Conservation (phyloP, 2,329 filamentous ascomycete species). For the Parastagonospora avenae region DNA sequence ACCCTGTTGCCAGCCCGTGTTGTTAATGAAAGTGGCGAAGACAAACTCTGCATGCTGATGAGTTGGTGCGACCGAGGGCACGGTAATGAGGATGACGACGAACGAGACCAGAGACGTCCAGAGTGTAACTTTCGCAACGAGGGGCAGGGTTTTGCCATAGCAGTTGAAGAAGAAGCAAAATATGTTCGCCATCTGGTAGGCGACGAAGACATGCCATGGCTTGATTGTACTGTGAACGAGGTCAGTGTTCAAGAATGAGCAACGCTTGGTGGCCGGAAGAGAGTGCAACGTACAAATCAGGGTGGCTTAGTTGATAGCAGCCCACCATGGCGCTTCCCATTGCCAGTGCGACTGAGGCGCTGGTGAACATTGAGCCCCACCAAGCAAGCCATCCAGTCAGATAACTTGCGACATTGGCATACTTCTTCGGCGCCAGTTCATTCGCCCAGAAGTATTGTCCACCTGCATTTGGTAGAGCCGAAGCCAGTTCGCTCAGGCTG, state of each 20-base stretch:
- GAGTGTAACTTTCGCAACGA: conserved; percentile 51
- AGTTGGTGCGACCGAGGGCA: conserved; percentile 51
- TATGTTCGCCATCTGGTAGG: conserved; percentile 55
- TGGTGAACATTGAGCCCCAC: conserved; percentile 61
- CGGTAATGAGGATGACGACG: conserved; percentile 55
- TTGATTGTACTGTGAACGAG: conserved; percentile 32
- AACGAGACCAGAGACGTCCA: conserved; percentile 56
- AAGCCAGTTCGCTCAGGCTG: conserved; percentile 55
- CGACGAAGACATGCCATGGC: conserved; percentile 49
- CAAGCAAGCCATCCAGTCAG: conserved; percentile 59
- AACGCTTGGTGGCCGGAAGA: not conserved
- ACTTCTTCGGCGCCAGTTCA: conserved; percentile 54
- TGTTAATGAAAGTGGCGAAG: conserved; percentile 59
- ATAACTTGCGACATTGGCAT: conserved; percentile 53
- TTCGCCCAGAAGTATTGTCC: conserved; percentile 60
- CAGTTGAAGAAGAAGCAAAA: conserved; percentile 58
- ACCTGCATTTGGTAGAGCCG: conserved; percentile 57
- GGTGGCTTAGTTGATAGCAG: conserved; percentile 59
- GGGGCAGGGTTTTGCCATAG: conserved; percentile 44
- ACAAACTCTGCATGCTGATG: conserved; percentile 56
- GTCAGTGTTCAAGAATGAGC: not conserved
- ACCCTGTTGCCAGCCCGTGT: conserved; percentile 54
- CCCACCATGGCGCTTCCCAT: conserved; percentile 56
- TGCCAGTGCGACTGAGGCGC: conserved; percentile 57
- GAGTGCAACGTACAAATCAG: conserved; percentile 53